phyloP scores from a whole-genome alignment of 2,329 filamentous ascomycete species.

The Rachicladosporium sp. region DNA sequence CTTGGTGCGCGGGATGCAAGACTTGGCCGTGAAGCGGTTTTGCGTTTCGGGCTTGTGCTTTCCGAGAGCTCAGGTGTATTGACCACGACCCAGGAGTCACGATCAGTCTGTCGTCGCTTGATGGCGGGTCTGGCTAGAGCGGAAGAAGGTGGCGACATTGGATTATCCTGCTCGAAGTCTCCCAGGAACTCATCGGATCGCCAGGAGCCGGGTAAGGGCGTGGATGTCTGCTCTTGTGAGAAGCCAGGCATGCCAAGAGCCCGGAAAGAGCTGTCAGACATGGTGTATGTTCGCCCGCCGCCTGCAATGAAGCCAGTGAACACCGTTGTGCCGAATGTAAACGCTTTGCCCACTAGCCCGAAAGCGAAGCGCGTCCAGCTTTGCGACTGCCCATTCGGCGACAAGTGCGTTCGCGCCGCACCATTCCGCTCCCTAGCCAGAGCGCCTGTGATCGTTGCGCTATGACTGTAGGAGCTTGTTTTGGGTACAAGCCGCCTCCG shows the following conservation, averaged over 20 bases:
- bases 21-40: conserved; percentile 2
- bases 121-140: conserved; percentile 12
- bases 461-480: too few relatives aligned
- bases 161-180: conserved; percentile 31
- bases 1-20: conserved; percentile 2
- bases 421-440: conserved; percentile 27
- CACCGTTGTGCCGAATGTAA: conserved; percentile 64
- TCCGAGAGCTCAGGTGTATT: conserved; percentile 39
- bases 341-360: conserved; percentile 60
- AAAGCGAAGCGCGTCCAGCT: conserved; percentile 49
- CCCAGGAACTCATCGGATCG: conserved; percentile 36
- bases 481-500: background rate
- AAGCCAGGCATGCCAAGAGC: too few relatives aligned
- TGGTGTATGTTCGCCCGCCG: conserved; percentile 40
- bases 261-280: too few relatives aligned
- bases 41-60: conserved; percentile 28
- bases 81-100: conserved; percentile 37
- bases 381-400: conserved; percentile 9
- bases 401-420: conserved; percentile 11
- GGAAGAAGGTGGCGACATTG: conserved; percentile 22
- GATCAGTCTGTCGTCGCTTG: conserved; percentile 37
- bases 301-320: conserved; percentile 83
- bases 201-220: conserved; percentile 43
- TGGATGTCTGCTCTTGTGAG: conserved; percentile 14
- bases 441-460: conserved; percentile 13